phyloP scores from a whole-genome alignment of 2,329 filamentous ascomycete genomes.

The Botrytis aclada region DNA sequence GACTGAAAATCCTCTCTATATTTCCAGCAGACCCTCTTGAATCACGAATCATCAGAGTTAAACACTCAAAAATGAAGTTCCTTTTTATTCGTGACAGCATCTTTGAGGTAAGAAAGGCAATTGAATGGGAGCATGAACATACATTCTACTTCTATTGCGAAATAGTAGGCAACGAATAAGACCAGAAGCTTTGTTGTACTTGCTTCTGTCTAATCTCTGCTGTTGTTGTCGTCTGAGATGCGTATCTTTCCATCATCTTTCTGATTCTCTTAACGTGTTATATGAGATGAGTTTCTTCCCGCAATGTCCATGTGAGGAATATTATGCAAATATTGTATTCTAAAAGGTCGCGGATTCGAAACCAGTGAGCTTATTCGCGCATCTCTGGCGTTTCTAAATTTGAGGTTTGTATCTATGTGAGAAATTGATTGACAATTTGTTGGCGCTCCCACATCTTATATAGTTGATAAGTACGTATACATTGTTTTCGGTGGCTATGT shows the following conservation, averaged over 20 bases:
- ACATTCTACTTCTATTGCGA: accelerated
- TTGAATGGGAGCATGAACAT: background rate
- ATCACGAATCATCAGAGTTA: background rate
- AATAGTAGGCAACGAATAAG: accelerated
- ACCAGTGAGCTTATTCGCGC: accelerated
- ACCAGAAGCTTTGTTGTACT: accelerated
- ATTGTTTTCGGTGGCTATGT: background rate
- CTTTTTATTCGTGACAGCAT: background rate
- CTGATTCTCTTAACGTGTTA: accelerated
- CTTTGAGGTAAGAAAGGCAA: background rate
- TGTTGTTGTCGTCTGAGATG: background rate
- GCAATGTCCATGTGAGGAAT: accelerated
- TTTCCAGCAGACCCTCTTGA: accelerated
- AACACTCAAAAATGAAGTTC: background rate
- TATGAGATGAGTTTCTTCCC: accelerated
- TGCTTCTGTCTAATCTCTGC: background rate
- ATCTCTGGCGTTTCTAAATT: too few relatives aligned
- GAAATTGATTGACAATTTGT: background rate
- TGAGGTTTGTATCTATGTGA: too few relatives aligned
- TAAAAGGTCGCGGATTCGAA: accelerated
- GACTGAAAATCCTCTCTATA: background rate
- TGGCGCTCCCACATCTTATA: accelerated
- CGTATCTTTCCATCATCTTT: background rate
- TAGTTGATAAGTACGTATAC: background rate
- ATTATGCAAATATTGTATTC: accelerated